phyloP scores from a whole-genome alignment of 345 rosid species.

The Ricinus communis region DNA sequence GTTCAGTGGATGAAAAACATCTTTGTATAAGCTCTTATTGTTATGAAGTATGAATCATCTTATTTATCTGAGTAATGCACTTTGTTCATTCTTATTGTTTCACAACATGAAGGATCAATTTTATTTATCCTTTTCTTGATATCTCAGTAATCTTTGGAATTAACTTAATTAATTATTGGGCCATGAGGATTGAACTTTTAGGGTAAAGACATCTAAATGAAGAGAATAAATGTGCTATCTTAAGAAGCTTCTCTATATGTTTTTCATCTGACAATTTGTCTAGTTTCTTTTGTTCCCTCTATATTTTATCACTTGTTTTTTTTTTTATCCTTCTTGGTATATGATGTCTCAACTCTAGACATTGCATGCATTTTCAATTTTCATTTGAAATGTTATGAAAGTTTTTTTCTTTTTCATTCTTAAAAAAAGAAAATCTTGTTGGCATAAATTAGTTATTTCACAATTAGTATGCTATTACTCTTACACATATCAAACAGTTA shows the following conservation, averaged over 20 bases:
- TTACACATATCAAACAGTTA: no score
- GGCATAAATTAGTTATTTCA: no score
- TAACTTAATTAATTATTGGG: background rate
- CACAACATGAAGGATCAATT: background rate
- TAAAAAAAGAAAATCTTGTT: no score
- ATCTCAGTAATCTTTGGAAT: background rate
- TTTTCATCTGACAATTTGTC: background rate
- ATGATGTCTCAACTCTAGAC: no score
- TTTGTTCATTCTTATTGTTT: background rate
- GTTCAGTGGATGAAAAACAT: background rate
- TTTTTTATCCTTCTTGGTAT: no score
- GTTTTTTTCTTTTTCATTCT: background rate
- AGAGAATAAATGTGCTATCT: background rate
- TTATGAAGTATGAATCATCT: background rate
- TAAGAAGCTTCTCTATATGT: no score
- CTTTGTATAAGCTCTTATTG: background rate
- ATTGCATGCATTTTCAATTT: no score
- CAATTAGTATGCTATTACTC: no score
- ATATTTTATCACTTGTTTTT: no score
- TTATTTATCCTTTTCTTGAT: background rate
- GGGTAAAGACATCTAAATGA: background rate
- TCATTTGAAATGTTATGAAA: no score
- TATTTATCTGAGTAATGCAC: background rate
- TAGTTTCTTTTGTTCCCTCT: background rate
- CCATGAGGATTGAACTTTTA: background rate